Evolutionary conservation across 2,329 filamentous ascomycete genomes (phyloP), one percentile per base, ranked within the genome.

Genomic region (Colletotrichum neosansevieriae): DNA sequence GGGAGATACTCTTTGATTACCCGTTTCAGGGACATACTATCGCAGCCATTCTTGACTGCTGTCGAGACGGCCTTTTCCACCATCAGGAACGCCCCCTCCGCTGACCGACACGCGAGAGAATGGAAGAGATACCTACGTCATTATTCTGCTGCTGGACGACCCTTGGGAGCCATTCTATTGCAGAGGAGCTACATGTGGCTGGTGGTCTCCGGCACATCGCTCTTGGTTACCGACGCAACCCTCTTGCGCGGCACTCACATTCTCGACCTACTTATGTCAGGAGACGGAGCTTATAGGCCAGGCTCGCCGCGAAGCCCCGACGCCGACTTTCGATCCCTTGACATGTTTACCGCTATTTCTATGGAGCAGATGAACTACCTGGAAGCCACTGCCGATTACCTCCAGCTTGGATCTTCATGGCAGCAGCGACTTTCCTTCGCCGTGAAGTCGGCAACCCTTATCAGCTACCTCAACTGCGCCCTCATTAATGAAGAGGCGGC

Each of bases 21-120:
- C 69, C 86, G 89, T 54, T 80, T 97, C 38, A 90, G 90, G 60
- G 84, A 86, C 36, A 86, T 97, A 17, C 83, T 99, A 12, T 95
- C 94, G 0, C 94, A 97, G 74, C 85, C 89, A 6, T 97, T 97
- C 76, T 85, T 98, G 72, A 88, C 97, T 12, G 90, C 92, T 2
- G 88, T 98, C 42, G 96, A 98, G 80, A 94, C 93, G 0, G 92
- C 94, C 9, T 91, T 97, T 66, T 98, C 95, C 9, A 94, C 93
- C 9, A 92, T 98, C 71, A 91, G 95, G 63, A 97, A 97, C 79
- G 87, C 91, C 2, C 89, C 89, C 72, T 86, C 86, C 32, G 82
- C 89, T 24, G 90, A 92, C 70, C 85, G 86, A 54, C 82, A 87
- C 32, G 83, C 93, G 19, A 92, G 90, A 74, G 92, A 97, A 72